Evolutionary conservation across 2,329 filamentous ascomycete genomes (phyloP), one percentile per base, ranked within the genome.

Genomic region (Hymenoscyphus fraxineus): DNA sequence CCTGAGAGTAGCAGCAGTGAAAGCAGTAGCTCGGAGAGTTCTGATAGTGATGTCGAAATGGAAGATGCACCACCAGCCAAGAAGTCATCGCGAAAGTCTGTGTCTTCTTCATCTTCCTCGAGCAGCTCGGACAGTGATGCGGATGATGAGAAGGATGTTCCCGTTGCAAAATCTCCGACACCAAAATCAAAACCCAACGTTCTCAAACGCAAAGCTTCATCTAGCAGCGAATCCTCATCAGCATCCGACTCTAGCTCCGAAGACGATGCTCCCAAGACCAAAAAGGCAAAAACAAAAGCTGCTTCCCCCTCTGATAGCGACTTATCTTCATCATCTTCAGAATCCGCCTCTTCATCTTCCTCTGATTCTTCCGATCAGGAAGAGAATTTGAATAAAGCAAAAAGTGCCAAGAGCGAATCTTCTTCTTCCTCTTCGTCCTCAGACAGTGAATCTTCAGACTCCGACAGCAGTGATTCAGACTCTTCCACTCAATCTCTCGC

Each of bases 141-240:
- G 7, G 81, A 83, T 64, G 80, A 82, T 64, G 81, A 83, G 68
- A 77, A 79, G 41, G 79, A 82, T 63, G 64, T 66, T 6, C 66
- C 72, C 47, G 63, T 66, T 32, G 64, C 63, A 15, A 76, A 75
- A 65, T 58, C 64, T 54, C 40, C 68, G 57, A 68, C 67, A 19
- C 67, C 70, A 54, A 74, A 72, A 63, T 67, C 66, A 39, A 76
- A 74, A 56, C 67, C 71, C 60, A 82, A 83, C 38, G 77, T 77
- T 1, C 73, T 83, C 65, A 88, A 89, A 73, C 81, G 85, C 44
- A 84, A 86, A 78, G 84, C 84, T 7, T 76, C 78, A 72, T 70
- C 74, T 19, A 78, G 75, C 68, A 76, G 75, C 54, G 74, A 74
- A 15, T 77, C 77, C 0, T 75, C 76, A 27, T 71, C 70, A 1